Evolutionary conservation across 1,284 basidiomycete species (phyloP), one percentile per base, ranked within the genome.

Genomic region (Malassezia yamatoensis): DNA sequence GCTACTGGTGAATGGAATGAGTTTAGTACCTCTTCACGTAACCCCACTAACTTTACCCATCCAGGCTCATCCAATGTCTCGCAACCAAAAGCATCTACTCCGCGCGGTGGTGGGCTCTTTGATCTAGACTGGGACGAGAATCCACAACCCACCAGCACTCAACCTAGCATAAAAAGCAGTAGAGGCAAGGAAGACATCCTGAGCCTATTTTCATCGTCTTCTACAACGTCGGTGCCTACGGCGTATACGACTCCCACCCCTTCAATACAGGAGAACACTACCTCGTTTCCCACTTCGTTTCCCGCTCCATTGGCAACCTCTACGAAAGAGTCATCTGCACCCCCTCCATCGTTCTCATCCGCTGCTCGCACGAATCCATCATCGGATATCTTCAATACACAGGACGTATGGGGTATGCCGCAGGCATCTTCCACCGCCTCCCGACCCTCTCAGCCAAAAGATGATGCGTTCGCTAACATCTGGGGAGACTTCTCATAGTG

Each of bases 141-240:
- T 40, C 8, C 54, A 1, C 44, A 35, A 18, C 37, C 6, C 3
- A 16, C 40, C 18, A 36, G 35, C 15, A 15, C 40, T 45, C 2
- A n/a, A 1, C 5, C 41, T 3, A 1, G 21, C 10, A n/a, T 37
- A 9, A 44, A 34, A 16, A 34, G 34, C 11, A 5, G 66, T 2
- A 64, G 61, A 49, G 63, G 61, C 32, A 90, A 90, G 68, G 82
- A 87, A 58, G 86, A 91, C 64, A 91, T 93, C 65, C 79, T 93
- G 38, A 88, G 86, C 0, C 80, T 91, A 43, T 91, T 88, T 41
- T 48, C 52, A 11, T 50, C 62, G 6, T 41, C 60, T 1, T 32
- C 20, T 11, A 36, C 52, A 9, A 44, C 55, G 15, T n/a, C 55
- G 60, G 45, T 55, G 54, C 5, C 50, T 34, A 20, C 21, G 42